Conservation (phyloP, 345 rosid species). For the Citrus unshiu region DNA sequence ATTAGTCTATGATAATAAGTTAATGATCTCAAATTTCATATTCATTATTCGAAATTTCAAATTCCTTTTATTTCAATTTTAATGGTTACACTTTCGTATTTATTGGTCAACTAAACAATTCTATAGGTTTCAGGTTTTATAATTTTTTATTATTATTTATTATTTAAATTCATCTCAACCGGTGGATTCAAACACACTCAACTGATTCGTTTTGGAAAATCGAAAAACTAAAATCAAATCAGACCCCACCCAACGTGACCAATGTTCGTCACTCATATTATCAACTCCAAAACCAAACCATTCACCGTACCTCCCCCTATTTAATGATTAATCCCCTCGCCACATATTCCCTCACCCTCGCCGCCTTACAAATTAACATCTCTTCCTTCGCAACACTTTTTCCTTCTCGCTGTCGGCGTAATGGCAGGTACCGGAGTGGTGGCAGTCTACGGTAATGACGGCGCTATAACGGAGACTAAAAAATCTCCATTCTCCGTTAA, state of each 20-base stretch:
- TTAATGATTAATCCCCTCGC: neutral
- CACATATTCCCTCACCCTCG: neutral
- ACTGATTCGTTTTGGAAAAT: too few species aligned
- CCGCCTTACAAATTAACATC: neutral
- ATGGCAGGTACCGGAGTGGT: constrained; percentile 84
- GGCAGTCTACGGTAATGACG: constrained; percentile 52
- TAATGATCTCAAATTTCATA: too few species aligned
- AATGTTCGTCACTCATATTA: neutral
- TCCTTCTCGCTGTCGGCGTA: neutral
- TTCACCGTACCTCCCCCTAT: neutral
- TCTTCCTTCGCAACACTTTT: neutral
- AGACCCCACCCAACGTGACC: neutral
- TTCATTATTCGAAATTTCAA: fast-evolving
- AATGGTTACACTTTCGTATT: too few species aligned
- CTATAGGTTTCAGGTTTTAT: too few species aligned
- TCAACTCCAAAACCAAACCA: neutral
- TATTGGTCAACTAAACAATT: too few species aligned
- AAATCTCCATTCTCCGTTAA: constrained; percentile 74
- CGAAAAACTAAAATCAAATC: too few species aligned
- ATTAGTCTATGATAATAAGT: too few species aligned
- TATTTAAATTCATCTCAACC: neutral
- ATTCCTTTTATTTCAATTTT: fast-evolving
- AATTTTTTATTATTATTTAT: too few species aligned
- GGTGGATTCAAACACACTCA: neutral
- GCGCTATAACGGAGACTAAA: constrained; percentile 60